A percentile compares a stretch with the other conserved stretches of the same genome.
Evolutionary conservation across 1,284 basidiomycete genomes (phyloP).

Genomic region (Trametes hirsuta): DNA sequence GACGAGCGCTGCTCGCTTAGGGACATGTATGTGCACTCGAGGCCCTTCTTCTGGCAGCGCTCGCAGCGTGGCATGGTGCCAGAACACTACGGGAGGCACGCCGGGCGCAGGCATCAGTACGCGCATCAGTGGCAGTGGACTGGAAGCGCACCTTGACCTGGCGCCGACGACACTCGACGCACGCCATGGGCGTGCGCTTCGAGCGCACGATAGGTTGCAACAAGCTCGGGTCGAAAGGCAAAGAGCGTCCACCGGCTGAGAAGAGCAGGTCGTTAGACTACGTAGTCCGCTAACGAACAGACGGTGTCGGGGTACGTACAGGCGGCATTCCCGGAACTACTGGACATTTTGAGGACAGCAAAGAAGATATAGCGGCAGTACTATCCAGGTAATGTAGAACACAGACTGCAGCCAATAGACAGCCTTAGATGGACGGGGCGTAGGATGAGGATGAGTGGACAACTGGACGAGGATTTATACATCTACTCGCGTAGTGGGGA

Average conservation of each 20-base stretch:
- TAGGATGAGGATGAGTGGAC: conserved; percentile 4
- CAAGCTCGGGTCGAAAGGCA: conserved; percentile 24
- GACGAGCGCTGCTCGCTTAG: conserved; percentile 33
- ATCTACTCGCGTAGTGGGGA: background rate
- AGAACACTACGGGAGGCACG: conserved; percentile 28
- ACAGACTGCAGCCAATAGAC: background rate
- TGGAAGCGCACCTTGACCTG: conserved; percentile 52
- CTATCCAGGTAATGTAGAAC: background rate
- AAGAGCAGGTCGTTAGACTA: background rate
- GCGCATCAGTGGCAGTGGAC: conserved; percentile 13
- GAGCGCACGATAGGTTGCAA: conserved; percentile 36
- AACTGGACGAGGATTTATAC: conserved; percentile 19
- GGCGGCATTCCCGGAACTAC: conserved; percentile 5
- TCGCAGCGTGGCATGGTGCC: conserved; percentile 36
- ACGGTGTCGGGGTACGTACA: conserved; percentile 1
- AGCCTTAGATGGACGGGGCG: conserved; percentile 12
- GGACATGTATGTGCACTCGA: conserved; percentile 39
- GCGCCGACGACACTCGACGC: conserved; percentile 51
- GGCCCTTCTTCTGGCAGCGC: conserved; percentile 37
- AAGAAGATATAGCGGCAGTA: background rate
- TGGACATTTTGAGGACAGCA: conserved; percentile 7
- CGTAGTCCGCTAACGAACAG: background rate
- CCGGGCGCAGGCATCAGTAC: background rate
- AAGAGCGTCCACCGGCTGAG: background rate
- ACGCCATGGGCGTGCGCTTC: conserved; percentile 54